Base-by-base conservation (phyloP, 2,329 filamentous ascomycete genomes). In the Microsporum ferrugineum region DNA sequence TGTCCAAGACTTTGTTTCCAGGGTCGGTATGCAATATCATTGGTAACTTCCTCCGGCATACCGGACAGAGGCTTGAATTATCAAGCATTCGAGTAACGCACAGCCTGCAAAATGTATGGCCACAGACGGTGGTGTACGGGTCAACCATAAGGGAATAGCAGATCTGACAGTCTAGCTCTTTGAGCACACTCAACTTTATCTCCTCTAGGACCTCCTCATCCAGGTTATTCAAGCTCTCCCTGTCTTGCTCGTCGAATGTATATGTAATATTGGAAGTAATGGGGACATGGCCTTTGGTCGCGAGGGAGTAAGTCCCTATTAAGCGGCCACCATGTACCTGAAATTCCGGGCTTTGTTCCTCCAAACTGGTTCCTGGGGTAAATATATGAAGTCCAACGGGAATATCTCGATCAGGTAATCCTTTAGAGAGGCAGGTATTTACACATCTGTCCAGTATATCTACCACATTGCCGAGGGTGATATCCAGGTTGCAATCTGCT, bases 131-230 rank as follows among this genome's bases (percentile, higher is more conserved):
- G 0, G 91, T 96, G 58, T 91, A 78, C 0, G 91, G 90, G 63
- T 95, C 88, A 63, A 90, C 77, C 71, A 92, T 88, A 27, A 95
- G 73, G 45, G 85, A 83, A 71, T 92, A 95, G 74, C 91, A 96
- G 62, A 96, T 85, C 68, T 94, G 89, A 66, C 91, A 96, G 68
- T 96, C 90, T 69, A 95, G 78, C 70, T 95, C 90, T 14, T 79
- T 78, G 63, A 85, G 82, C 2, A 84, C 79, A 0, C 79, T 76
- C 31, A 87, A 81, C 66, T 84, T 84, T 12, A 94, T 70, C 38
- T 78, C 78, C 31, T 79, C 75, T 33, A 91, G 73, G 6, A 86
- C 68, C 6, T 68, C 71, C 3, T 69, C 65, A 63, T 88, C 84
- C 23, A 80, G 63, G 1, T 39, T 3, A 8, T 33, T 31, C 41